phyloP scores from a whole-genome alignment of 1,284 basidiomycete genomes.

The Crucibulum parvulum region DNA sequence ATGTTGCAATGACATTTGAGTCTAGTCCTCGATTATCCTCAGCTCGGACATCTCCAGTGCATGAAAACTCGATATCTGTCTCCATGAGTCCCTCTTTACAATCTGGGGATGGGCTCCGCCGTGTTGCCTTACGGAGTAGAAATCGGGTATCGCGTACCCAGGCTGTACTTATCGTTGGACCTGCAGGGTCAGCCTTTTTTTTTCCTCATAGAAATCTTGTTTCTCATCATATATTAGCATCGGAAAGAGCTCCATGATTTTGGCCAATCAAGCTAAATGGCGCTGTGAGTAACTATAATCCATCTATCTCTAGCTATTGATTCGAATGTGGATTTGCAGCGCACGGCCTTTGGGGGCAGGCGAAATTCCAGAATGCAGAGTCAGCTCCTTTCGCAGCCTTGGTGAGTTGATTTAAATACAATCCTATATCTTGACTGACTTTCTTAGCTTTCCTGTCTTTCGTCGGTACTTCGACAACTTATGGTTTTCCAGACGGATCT shows the following conservation, averaged over 20 bases:
- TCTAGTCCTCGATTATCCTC: conserved; percentile 12
- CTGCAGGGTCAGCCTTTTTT: conserved; percentile 56
- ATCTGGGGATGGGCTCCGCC: conserved; percentile 49
- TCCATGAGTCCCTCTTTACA: conserved; percentile 38
- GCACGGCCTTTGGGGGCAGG: conserved; percentile 77
- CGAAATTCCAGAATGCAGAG: conserved; percentile 69
- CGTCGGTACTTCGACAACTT: conserved; percentile 71
- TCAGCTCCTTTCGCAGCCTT: conserved; percentile 72
- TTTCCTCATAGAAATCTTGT: not conserved
- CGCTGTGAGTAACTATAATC: conserved; percentile 49
- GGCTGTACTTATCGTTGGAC: conserved; percentile 66
- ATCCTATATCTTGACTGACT: conserved; percentile 1
- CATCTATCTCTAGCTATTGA: conserved; percentile 1
- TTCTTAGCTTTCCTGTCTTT: conserved; percentile 64
- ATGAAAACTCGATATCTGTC: conserved; percentile 20
- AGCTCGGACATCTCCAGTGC: not conserved
- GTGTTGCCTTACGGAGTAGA: conserved; percentile 49
- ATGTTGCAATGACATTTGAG: conserved; percentile 20
- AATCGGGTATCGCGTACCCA: conserved; percentile 56
- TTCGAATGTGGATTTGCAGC: conserved; percentile 41
- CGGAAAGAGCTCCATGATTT: conserved; percentile 75
- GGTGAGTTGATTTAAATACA: conserved; percentile 39
- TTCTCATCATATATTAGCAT: conserved; percentile 44
- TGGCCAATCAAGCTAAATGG: conserved; percentile 75
- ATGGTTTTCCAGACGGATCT: conserved; percentile 76